phyloP scores from a whole-genome alignment of 441 rosid species.

The Gossypium aridum region DNA sequence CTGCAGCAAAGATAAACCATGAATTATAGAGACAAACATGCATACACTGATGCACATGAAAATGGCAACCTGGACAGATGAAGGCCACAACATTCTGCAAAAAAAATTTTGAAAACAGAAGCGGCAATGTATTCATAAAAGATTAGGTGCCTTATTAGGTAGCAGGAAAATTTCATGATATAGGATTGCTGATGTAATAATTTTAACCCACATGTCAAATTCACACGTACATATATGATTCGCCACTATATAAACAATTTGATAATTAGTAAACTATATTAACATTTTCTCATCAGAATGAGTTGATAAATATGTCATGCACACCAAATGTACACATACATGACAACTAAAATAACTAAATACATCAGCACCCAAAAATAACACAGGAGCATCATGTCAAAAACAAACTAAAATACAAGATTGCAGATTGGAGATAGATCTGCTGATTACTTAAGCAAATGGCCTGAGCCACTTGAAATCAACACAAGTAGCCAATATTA shows the following conservation, averaged over 20 bases:
- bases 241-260: background rate
- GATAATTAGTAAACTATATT: background rate
- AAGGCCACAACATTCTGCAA: background rate
- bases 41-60: background rate
- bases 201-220: background rate
- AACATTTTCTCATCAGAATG: background rate
- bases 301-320: background rate
- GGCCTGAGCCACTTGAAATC: too few species aligned
- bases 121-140: background rate
- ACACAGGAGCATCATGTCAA: background rate
- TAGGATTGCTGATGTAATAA: background rate
- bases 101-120: background rate
- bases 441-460: background rate
- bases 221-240: background rate
- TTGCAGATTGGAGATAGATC: background rate
- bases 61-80: background rate
- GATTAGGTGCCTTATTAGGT: background rate
- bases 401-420: background rate
- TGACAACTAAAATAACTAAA: background rate
- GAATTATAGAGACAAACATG: background rate
- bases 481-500: too few species aligned
- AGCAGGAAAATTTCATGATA: background rate
- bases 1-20: constrained; percentile 29
- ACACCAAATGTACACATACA: background rate
- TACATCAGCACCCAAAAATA: background rate